Conservation (phyloP, 2,329 filamentous ascomycete genomes). For the Pseudogymnoascus sp. region DNA sequence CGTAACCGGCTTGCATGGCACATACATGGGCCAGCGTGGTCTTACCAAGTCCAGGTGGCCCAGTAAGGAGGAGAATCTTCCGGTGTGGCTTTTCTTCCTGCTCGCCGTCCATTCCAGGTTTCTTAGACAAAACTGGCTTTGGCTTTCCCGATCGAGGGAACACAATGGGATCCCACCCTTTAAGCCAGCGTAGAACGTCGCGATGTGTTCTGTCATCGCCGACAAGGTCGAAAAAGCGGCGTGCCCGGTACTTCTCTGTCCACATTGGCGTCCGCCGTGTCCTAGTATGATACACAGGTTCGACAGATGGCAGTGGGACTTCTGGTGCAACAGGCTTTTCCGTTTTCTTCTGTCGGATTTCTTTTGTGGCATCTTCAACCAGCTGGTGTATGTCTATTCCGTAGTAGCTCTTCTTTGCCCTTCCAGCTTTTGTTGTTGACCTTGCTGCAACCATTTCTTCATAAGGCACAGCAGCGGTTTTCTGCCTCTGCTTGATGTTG, state of each 20-base stretch:
- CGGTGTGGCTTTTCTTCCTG: conserved; percentile 70
- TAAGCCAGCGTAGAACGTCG: conserved; percentile 84
- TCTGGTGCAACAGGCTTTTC: conserved; percentile 33
- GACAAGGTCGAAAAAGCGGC: conserved; percentile 84
- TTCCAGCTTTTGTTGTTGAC: conserved; percentile 58
- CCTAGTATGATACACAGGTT: conserved; percentile 26
- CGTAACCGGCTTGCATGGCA: conserved; percentile 89
- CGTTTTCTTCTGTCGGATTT: conserved; percentile 23
- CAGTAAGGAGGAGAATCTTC: conserved; percentile 85
- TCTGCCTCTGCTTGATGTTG: conserved; percentile 48
- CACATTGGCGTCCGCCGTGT: conserved; percentile 57
- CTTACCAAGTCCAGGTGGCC: conserved; percentile 88
- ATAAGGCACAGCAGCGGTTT: conserved; percentile 45
- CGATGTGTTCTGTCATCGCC: conserved; percentile 93
- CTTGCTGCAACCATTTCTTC: conserved; percentile 61
- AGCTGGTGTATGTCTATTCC: conserved; percentile 86
- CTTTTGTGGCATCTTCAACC: conserved; percentile 61
- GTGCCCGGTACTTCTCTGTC: conserved; percentile 96
- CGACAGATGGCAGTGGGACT: conserved; percentile 34
- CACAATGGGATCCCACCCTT: conserved; percentile 86
- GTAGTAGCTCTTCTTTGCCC: conserved; percentile 73
- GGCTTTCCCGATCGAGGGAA: conserved; percentile 64
- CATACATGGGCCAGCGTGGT: conserved; percentile 95
- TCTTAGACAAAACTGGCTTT: conserved; percentile 40
- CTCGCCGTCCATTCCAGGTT: conserved; percentile 36